These are phyloP conservation scores for Brettanomyces naardenensis DNA, from an alignment of 805 yeast genomes.

Conservation along the genomic window DNA sequence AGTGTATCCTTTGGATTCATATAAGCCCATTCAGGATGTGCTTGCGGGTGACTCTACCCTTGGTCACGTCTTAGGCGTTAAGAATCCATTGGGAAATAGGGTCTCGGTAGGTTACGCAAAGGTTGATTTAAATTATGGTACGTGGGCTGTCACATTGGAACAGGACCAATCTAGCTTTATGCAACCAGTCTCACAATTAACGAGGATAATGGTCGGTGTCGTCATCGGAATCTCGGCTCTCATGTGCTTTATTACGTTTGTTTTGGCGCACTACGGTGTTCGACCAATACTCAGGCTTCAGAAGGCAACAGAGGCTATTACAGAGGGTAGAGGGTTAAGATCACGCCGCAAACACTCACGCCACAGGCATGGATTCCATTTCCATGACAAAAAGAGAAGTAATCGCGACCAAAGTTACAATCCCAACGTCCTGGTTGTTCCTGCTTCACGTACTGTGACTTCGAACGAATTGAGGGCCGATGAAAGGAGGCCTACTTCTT, in stretches of 20 bases:
- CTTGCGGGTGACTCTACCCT: not conserved
- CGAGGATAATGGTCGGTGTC: conserved; percentile 67
- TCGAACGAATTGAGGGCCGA: not conserved
- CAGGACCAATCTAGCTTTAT: conserved; percentile 53
- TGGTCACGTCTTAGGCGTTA: conserved; percentile 3
- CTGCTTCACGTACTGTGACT: not conserved
- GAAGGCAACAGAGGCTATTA: conserved; percentile 71
- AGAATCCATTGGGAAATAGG: conserved; percentile 26
- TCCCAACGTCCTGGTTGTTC: not conserved
- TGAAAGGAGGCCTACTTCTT: not conserved
- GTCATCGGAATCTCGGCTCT: conserved; percentile 72
- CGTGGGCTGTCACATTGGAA: conserved; percentile 72
- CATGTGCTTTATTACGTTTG: conserved; percentile 70
- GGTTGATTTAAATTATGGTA: conserved; percentile 33
- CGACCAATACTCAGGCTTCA: conserved; percentile 74
- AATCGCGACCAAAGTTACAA: not conserved
- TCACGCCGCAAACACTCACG: conserved; percentile 11
- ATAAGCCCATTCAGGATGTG: conserved; percentile 27
- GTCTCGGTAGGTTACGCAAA: conserved; percentile 54
- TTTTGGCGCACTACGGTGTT: conserved; percentile 77
- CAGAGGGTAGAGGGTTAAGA: conserved; percentile 31
- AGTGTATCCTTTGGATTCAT: conserved; percentile 8
- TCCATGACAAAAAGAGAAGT: conserved; percentile 4
- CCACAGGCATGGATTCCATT: conserved; percentile 11
- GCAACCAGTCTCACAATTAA: conserved; percentile 51